Conservation (phyloP, 2,329 filamentous ascomycete genomes). For the Lecanicillium sp. region DNA sequence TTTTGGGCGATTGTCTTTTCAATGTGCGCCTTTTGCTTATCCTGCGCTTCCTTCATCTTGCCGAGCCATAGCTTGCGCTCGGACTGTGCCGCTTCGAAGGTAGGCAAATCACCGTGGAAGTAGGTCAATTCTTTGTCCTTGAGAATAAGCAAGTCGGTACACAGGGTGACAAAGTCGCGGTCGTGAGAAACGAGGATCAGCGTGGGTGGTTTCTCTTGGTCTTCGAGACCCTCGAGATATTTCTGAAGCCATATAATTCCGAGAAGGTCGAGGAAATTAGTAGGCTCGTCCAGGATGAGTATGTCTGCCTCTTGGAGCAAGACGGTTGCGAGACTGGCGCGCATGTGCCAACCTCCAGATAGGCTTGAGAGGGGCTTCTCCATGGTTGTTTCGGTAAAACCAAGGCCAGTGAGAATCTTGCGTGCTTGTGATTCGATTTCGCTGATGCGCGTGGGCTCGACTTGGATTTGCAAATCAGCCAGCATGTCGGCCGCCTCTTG, state of each 20-base stretch:
- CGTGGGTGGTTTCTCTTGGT: conserved; percentile 48
- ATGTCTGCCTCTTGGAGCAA: conserved; percentile 69
- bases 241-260: conserved; percentile 80
- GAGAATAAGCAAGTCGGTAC: conserved; percentile 70
- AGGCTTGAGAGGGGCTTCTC: conserved; percentile 53
- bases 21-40: conserved; percentile 72
- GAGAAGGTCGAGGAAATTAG: conserved; percentile 75
- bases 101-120: conserved; percentile 66
- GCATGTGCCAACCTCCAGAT: conserved; percentile 73
- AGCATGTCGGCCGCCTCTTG: conserved; percentile 63
- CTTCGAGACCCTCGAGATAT: conserved; percentile 53
- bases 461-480: conserved; percentile 56
- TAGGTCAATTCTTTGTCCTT: conserved; percentile 63
- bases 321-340: conserved; percentile 54
- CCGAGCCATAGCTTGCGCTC: conserved; percentile 60
- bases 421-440: conserved; percentile 59
- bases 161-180: conserved; percentile 67
- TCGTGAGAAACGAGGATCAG: conserved; percentile 79
- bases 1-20: conserved; percentile 70
- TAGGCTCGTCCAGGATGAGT: conserved; percentile 77
- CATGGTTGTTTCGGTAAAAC: conserved; percentile 58
- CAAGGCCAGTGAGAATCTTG: conserved; percentile 59
- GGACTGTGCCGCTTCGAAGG: conserved; percentile 60
- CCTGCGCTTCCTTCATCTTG: conserved; percentile 74
- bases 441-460: conserved; percentile 57